Percentiles rank a stretch among this genome's conserved stretches.
These are phyloP conservation scores for Zopfochytrium polystomum DNA, from an alignment of 371 early-diverging fungal genomes.

Conservation along the genomic window DNA sequence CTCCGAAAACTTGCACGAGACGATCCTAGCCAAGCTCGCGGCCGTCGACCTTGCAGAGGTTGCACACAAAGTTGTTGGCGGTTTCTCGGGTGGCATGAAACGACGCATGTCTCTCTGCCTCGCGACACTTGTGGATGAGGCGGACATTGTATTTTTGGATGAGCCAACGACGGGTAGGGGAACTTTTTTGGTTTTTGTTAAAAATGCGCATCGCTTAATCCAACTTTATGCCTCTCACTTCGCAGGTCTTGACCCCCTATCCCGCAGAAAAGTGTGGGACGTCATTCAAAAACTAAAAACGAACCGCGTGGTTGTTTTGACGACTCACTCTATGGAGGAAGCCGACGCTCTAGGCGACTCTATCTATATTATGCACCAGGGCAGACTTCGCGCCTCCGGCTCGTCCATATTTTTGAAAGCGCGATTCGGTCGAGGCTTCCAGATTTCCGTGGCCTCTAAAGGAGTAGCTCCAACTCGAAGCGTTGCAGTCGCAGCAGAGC, in stretches of 20 bases:
- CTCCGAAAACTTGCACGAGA: background rate
- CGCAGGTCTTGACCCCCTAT: conserved; percentile 33
- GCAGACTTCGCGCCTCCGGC: conserved; percentile 30
- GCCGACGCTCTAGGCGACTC: conserved; percentile 42
- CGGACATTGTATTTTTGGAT: conserved; percentile 34
- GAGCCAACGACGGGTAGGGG: conserved; percentile 33
- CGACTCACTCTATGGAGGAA: conserved; percentile 42
- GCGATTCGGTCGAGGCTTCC: conserved; percentile 36
- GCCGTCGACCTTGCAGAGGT: conserved; percentile 24
- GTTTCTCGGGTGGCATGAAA: conserved; percentile 36
- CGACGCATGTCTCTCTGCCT: conserved; percentile 29
- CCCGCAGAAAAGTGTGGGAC: conserved; percentile 34
- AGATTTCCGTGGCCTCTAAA: conserved; percentile 30
- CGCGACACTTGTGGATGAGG: conserved; percentile 26
- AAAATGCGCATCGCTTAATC: background rate
- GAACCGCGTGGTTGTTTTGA: conserved; percentile 33
- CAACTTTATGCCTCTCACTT: background rate
- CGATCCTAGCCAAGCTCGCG: conserved; percentile 11
- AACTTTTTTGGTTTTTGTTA: background rate
- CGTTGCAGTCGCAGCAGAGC: too few species aligned
- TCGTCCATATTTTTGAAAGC: conserved; percentile 33
- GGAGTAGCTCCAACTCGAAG: too few species aligned
- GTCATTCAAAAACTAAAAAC: conserved; percentile 33
- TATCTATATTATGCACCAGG: conserved; percentile 35
- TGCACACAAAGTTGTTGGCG: conserved; percentile 15